Conservation (phyloP, 257 asterid genomes). For the Nicotiana noctiflora region DNA sequence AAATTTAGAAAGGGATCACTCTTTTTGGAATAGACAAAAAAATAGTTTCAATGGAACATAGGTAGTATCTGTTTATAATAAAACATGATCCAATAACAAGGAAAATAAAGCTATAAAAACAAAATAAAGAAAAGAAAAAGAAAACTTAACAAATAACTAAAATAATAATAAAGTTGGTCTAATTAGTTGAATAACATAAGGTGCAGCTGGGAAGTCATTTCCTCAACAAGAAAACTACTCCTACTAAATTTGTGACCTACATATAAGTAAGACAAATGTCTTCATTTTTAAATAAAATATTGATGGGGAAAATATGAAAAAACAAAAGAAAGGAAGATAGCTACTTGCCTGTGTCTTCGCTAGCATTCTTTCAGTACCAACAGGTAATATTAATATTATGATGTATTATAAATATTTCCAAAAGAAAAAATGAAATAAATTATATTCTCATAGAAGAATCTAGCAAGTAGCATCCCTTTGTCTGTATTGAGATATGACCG, state of each 20-base stretch:
- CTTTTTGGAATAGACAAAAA: too few relatives aligned
- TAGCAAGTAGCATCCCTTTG: conserved; percentile 32
- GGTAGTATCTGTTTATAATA: neutral
- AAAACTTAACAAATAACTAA: too few relatives aligned
- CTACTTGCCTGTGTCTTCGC: conserved; percentile 6
- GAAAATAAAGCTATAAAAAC: neutral
- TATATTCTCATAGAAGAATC: neutral
- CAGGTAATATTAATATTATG: conserved; percentile 2
- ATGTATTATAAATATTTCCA: neutral
- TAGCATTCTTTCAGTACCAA: conserved; percentile 33
- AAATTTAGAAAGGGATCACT: too few relatives aligned
- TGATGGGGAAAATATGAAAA: neutral
- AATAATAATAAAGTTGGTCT: neutral
- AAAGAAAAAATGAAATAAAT: conserved; percentile 2
- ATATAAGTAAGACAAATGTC: neutral
- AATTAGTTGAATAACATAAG: neutral
- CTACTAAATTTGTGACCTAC: neutral
- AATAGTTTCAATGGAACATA: too few relatives aligned
- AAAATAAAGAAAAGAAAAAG: neutral
- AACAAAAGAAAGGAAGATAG: neutral
- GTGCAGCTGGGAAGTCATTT: neutral
- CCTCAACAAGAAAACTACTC: neutral
- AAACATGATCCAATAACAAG: neutral
- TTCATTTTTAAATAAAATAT: neutral
- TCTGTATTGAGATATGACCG: conserved; percentile 27